Evolutionary conservation across 2,329 filamentous ascomycete species (phyloP).

Genomic region (Gaeumannomyces tritici): DNA sequence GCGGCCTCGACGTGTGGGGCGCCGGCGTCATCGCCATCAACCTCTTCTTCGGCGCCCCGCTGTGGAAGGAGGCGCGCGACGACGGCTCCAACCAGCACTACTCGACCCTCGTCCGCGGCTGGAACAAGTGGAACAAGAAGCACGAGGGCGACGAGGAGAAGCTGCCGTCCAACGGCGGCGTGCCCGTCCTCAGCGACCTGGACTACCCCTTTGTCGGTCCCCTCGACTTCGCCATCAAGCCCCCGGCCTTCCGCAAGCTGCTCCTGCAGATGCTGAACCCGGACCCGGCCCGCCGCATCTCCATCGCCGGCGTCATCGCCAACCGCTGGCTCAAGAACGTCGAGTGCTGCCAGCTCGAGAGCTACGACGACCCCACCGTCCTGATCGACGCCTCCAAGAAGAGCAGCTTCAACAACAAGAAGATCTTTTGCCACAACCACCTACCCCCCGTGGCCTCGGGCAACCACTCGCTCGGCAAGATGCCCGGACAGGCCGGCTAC

Average conservation of each 20-base stretch:
- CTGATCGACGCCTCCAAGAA: conserved; percentile 54
- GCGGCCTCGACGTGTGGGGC: conserved; percentile 78
- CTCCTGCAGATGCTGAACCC: conserved; percentile 78
- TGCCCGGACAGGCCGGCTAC: conserved; percentile 47
- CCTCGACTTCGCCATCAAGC: conserved; percentile 57
- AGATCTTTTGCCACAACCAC: conserved; percentile 51
- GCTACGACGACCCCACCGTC: conserved; percentile 53
- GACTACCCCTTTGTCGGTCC: conserved; percentile 57
- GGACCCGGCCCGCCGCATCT: conserved; percentile 59
- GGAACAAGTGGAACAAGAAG: conserved; percentile 56
- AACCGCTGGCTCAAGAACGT: conserved; percentile 65
- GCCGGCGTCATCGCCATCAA: conserved; percentile 76
- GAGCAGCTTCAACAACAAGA: conserved; percentile 32
- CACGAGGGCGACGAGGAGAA: conserved; percentile 31
- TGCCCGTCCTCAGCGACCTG: conserved; percentile 36
- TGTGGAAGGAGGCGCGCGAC: conserved; percentile 62
- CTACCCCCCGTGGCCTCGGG: conserved; percentile 36
- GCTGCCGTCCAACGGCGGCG: conserved; percentile 33
- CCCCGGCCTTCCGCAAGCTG: conserved; percentile 59
- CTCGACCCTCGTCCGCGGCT: conserved; percentile 53
- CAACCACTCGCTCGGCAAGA: conserved; percentile 40
- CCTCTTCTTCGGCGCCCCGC: conserved; percentile 59
- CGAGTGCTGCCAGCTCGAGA: conserved; percentile 70
- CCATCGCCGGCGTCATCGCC: conserved; percentile 57
- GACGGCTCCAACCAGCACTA: conserved; percentile 46